Base-by-base conservation (phyloP, 306 rosid species). In the Gillenia trifoliata region DNA sequence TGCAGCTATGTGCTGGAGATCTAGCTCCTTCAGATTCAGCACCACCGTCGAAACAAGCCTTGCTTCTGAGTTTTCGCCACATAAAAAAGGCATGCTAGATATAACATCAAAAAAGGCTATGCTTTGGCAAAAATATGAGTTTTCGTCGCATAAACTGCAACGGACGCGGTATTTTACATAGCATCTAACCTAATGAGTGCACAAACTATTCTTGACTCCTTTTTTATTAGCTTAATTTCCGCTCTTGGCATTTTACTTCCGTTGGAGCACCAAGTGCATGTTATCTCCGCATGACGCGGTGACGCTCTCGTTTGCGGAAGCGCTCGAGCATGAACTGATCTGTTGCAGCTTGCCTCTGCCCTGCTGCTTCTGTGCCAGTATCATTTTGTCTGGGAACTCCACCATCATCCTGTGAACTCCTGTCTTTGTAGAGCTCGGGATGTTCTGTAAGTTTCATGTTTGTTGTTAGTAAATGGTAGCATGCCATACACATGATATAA, bases 261-360 rank as follows among this genome's bases (percentile, higher is more conserved):
- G n/a, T n/a, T 41, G 40, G 55, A 45, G 77, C 20, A 22, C 49
- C 30, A 49, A 34, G 40, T 55, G 64, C 50, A 63, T 66, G 56
- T 67, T 59, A 90, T 86, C 99, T 83, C 71, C 95, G 77, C 92
- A 92, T 93, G 50, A 78, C 97, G 19, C 97, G 93, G 74, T 88
- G 93, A 64, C 99, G 99, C 79, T 94, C 97, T 56, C 98, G 84
- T 86, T 94, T 94, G 76, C 96, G 86, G 83, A 94, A 94, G 75
- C 98, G 96, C 78, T 94, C 96, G 36, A 94, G 82, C 97, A 88
- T 92, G 80, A 94, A 87, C 82, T 94, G 75, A 80, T 94, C 97
- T 17, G 99, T 92, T 73, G 97, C 99, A 72, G 96, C 99, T 82
- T 90, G 96, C 85, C 99, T 92, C 73, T 76, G 97, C 60, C 88